phyloP scores from a whole-genome alignment of 2,329 filamentous ascomycete species.

The Colletotrichum graminicola region DNA sequence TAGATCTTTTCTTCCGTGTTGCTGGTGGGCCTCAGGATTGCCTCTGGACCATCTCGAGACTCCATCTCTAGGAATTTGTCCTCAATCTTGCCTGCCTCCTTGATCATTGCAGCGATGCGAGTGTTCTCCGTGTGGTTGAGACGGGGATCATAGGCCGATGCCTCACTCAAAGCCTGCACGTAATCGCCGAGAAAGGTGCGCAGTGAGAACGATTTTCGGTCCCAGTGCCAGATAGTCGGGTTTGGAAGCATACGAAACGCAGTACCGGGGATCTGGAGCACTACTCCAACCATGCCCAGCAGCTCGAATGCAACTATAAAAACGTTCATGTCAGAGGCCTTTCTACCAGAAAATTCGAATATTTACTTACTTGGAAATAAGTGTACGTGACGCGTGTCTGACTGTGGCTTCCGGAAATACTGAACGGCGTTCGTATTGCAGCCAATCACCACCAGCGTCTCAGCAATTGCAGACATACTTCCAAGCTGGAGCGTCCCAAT shows the following conservation, averaged over 20 bases:
- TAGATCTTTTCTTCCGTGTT: conserved; percentile 33
- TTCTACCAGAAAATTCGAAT: background rate
- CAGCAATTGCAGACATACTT: conserved; percentile 49
- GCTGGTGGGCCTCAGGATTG: background rate
- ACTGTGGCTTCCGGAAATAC: conserved; percentile 45
- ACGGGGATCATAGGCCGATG: background rate
- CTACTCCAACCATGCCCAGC: conserved; percentile 55
- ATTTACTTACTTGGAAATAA: conserved; percentile 45
- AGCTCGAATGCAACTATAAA: conserved; percentile 53
- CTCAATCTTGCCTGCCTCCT: conserved; percentile 44
- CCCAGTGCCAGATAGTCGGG: conserved; percentile 64
- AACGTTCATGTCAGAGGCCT: background rate
- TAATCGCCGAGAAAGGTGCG: conserved; percentile 58
- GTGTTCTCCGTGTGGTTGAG: conserved; percentile 22
- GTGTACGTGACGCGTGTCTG: conserved; percentile 43
- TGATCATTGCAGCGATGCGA: conserved; percentile 43
- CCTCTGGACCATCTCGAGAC: background rate
- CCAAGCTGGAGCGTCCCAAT: conserved; percentile 42
- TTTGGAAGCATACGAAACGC: conserved; percentile 58
- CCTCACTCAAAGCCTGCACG: conserved; percentile 46
- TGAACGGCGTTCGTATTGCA: conserved; percentile 52
- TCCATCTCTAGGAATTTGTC: conserved; percentile 47
- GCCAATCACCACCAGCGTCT: conserved; percentile 55
- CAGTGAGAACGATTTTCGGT: conserved; percentile 61
- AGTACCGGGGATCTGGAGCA: conserved; percentile 52